These are phyloP conservation scores for Citrus cavaleriei DNA, from an alignment of 345 rosid genomes.

Conservation along the genomic window DNA sequence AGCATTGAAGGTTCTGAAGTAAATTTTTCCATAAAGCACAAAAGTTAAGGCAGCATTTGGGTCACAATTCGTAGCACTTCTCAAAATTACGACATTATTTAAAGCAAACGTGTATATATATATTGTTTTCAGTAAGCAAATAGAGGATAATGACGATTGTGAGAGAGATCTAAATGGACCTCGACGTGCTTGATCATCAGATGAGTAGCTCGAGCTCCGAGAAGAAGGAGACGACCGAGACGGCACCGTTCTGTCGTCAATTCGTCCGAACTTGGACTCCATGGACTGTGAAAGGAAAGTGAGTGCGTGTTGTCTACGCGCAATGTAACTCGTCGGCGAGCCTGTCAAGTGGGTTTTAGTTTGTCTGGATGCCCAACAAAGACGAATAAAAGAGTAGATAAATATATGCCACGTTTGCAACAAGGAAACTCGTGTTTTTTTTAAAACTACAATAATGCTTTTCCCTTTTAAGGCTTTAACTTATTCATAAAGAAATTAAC, in stretches of 20 bases:
- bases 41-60: background rate
- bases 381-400: too few relatives aligned
- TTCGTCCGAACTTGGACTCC: constrained; percentile 45
- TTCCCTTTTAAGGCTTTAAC: too few relatives aligned
- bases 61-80: background rate
- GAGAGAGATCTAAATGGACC: constrained; percentile 6
- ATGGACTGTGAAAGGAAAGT: constrained; percentile 3
- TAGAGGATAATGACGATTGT: background rate
- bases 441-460: too few relatives aligned
- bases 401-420: background rate
- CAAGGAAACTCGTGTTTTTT: too few relatives aligned
- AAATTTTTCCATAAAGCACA: too few relatives aligned
- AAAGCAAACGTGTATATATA: background rate
- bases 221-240: constrained; percentile 10
- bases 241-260: constrained; percentile 19
- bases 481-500: too few relatives aligned
- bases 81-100: background rate
- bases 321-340: too few relatives aligned
- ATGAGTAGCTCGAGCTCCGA: constrained; percentile 5
- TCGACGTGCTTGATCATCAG: constrained; percentile 21
- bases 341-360: background rate
- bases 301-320: background rate
- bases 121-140: background rate
- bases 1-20: background rate
- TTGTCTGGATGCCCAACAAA: too few relatives aligned